phyloP scores from a whole-genome alignment of 331 rosid genomes.

The Malus hybrid region DNA sequence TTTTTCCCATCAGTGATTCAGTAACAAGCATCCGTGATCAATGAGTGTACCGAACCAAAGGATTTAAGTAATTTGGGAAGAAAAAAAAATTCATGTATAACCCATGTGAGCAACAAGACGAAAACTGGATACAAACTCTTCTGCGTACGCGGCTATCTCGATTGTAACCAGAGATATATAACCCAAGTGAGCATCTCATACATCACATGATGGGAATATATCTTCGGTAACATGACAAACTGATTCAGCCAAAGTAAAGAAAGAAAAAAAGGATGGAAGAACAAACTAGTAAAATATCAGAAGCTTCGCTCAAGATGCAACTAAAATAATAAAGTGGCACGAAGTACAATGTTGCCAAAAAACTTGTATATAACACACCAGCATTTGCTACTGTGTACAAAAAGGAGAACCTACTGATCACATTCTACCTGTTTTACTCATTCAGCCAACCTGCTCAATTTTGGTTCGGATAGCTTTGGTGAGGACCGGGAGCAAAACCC shows the following conservation, averaged over 20 bases:
- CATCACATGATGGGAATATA: no score
- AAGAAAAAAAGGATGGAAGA: not conserved
- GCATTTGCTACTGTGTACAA: not conserved
- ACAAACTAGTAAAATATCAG: not conserved
- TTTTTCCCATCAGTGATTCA: no score
- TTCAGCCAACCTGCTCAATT: conserved; percentile 8
- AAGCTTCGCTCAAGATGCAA: not conserved
- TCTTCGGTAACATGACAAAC: no score
- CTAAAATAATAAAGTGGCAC: not conserved
- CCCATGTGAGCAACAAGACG: not conserved
- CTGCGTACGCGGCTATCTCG: no score
- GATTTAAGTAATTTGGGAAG: not conserved
- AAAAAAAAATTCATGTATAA: no score
- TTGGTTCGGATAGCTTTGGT: not conserved
- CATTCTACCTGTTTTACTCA: not conserved
- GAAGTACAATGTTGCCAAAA: not conserved
- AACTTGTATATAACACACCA: not conserved
- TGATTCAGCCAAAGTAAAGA: not conserved
- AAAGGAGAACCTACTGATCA: no score
- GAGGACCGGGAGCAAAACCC: conserved; percentile 46
- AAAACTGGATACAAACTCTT: not conserved
- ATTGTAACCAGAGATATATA: no score
- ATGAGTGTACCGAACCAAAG: not conserved
- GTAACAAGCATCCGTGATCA: no score
- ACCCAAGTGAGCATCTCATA: no score